phyloP scores from a whole-genome alignment of 306 rosid genomes.

The Hippophae gyantsensis region DNA sequence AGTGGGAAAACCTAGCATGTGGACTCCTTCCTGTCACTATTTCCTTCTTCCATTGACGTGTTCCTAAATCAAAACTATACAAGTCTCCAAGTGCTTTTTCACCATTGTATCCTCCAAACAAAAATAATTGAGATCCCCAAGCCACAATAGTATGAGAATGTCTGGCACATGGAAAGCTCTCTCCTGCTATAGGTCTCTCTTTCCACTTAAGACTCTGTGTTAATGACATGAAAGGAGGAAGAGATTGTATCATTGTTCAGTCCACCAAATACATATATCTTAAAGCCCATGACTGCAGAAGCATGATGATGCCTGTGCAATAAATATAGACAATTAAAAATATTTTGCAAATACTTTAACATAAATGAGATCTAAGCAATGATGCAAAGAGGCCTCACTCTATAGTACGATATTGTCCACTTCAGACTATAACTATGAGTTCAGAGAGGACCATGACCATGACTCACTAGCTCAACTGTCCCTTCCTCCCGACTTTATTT shows the following conservation, averaged over 20 bases:
- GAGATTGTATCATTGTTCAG: slow-evolving; percentile 55
- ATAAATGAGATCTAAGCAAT: background rate
- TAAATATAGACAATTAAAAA: slow-evolving; percentile 11
- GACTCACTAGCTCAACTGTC: too few relatives aligned
- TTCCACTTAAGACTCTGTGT: slow-evolving; percentile 56
- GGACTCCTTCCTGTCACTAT: slow-evolving; percentile 61
- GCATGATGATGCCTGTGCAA: slow-evolving; percentile 83
- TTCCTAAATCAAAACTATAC: slow-evolving; percentile 53
- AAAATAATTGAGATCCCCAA: slow-evolving; percentile 46
- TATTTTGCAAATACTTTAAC: too few relatives aligned
- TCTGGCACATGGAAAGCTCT: slow-evolving; percentile 55
- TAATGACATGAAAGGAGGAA: slow-evolving; percentile 57
- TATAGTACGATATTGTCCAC: too few relatives aligned
- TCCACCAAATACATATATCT: slow-evolving; percentile 86
- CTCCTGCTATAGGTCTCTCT: slow-evolving; percentile 49
- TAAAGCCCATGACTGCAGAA: slow-evolving; percentile 58
- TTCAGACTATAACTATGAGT: too few relatives aligned
- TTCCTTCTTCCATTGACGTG: slow-evolving; percentile 63
- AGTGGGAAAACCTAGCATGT: slow-evolving; percentile 87
- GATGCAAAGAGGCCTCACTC: background rate
- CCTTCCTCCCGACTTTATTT: too few relatives aligned
- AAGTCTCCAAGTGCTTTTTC: slow-evolving; percentile 80
- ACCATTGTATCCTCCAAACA: slow-evolving; percentile 80
- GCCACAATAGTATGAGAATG: slow-evolving; percentile 92
- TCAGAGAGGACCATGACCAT: too few relatives aligned